A percentile compares a stretch with the other conserved stretches of the same genome.
These are phyloP conservation scores for Wolfiporia cocos DNA, from an alignment of 1,284 basidiomycete species.

Conservation along the genomic window DNA sequence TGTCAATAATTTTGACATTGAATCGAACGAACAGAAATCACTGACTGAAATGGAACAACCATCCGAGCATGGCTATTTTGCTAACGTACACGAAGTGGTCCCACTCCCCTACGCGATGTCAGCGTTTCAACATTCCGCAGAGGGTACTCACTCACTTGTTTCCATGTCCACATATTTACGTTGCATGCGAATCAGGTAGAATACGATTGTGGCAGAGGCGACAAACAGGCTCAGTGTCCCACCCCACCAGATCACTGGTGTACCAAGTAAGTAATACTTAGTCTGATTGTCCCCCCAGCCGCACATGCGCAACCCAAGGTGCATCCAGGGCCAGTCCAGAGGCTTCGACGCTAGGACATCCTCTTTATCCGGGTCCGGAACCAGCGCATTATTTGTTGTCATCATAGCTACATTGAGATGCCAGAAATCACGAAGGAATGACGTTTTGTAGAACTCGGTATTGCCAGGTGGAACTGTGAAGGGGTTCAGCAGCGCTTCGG, in stretches of 20 bases:
- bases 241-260: conserved; percentile 91
- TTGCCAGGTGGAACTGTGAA: conserved; percentile 76
- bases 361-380: conserved; percentile 97
- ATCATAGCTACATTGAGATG: conserved; percentile 99
- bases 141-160: conserved; percentile 44
- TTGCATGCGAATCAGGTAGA: conserved; percentile 83
- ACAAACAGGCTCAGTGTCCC: conserved; percentile 64
- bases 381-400: conserved; percentile 97
- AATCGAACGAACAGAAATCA: conserved; percentile 7
- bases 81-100: conserved; percentile 92
- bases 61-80: conserved; percentile 89
- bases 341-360: conserved; percentile 94
- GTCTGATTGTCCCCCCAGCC: conserved; percentile 87
- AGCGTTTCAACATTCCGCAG: background rate
- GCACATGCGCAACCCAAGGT: conserved; percentile 91
- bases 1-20: background rate
- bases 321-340: conserved; percentile 90
- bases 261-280: conserved; percentile 95
- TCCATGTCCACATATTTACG: conserved; percentile 90
- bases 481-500: too few relatives aligned
- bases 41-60: conserved; percentile 87
- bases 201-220: conserved; percentile 45
- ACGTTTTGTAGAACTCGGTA: conserved; percentile 80
- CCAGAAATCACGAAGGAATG: conserved; percentile 96
- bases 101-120: conserved; percentile 62